Conservation (phyloP, 2,329 filamentous ascomycete genomes). For the Lithohypha guttulata region DNA sequence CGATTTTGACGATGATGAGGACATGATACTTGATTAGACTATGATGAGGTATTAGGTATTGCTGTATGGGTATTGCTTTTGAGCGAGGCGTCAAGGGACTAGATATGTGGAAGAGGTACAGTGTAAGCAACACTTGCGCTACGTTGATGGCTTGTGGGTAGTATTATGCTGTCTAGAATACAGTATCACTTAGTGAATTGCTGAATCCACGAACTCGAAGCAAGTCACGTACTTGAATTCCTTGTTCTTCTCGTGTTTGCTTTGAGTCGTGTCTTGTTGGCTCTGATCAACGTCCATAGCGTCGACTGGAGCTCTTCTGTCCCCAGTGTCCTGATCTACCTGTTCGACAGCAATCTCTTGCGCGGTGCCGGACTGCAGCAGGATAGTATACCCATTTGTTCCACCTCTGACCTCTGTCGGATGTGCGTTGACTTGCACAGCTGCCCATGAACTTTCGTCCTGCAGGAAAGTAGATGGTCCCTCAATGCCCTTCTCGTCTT, state of each 20-base stretch:
- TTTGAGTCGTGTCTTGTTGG: not conserved
- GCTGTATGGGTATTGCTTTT: constrained; percentile 2
- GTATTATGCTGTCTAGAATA: too few species aligned
- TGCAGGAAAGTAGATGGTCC: not conserved
- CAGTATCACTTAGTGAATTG: too few species aligned
- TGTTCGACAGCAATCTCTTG: too few species aligned
- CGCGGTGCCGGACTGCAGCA: constrained; percentile 12
- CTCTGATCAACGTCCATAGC: not conserved
- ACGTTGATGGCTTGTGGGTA: too few species aligned
- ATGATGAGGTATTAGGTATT: too few species aligned
- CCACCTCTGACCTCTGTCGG: constrained; percentile 13
- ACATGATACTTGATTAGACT: too few species aligned
- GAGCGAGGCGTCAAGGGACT: not conserved
- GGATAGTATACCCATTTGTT: constrained; percentile 18
- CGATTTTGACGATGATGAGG: constrained; percentile 8
- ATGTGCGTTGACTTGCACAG: constrained; percentile 16
- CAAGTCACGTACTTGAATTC: constrained; percentile 4
- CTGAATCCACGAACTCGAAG: constrained; percentile 7
- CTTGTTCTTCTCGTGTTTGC: not conserved
- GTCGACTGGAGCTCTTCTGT: not conserved
- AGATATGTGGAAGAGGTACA: too few species aligned
- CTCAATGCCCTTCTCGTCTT: constrained; percentile 23
- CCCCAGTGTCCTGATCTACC: too few species aligned
- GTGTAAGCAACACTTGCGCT: too few species aligned
- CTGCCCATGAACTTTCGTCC: constrained; percentile 12